phyloP scores from a whole-genome alignment of 78 protist species.

The Emiliania huxleyi region DNA sequence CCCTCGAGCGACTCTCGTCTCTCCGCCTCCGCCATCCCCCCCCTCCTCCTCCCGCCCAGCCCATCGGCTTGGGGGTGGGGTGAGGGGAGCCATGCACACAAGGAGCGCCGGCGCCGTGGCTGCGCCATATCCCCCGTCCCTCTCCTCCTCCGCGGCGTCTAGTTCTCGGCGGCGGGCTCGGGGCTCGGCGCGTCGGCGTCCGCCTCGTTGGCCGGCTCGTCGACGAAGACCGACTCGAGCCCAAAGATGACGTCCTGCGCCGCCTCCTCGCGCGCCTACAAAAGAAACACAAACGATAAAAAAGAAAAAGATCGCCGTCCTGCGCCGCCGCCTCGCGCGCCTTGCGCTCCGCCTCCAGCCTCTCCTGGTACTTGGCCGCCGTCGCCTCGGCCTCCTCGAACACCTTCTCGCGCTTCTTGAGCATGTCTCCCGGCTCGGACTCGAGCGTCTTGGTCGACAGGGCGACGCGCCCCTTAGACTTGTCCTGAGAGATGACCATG shows the following conservation, averaged over 20 bases:
- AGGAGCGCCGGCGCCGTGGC: no score
- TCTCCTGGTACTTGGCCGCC: slow-evolving; percentile 14
- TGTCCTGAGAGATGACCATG: slow-evolving; percentile 32
- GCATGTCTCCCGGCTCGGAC: neutral
- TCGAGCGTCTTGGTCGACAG: slow-evolving; percentile 32
- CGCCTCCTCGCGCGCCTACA: neutral
- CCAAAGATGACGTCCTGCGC: slow-evolving; percentile 28
- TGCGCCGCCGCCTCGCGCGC: slow-evolving; percentile 18
- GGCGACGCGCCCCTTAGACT: slow-evolving; percentile 7
- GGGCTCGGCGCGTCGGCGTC: no score
- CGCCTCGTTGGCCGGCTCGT: neutral
- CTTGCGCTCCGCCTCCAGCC: slow-evolving; percentile 25
- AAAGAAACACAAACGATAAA: no score
- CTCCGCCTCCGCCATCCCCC: no score
- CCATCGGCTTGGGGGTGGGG: no score
- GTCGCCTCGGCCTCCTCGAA: neutral
- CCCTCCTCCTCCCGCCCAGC: no score
- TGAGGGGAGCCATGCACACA: no score
- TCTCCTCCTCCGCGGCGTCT: no score
- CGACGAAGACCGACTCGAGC: slow-evolving; percentile 4
- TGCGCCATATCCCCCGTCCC: no score
- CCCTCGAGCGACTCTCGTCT: no score
- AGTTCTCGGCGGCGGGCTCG: no score
- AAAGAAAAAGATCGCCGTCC: neutral
- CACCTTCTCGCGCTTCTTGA: neutral